A percentile compares a stretch with the other conserved stretches of the same genome.
Evolutionary conservation across 2,329 filamentous ascomycete genomes (phyloP).

Genomic region (Aureobasidium uvarum): DNA sequence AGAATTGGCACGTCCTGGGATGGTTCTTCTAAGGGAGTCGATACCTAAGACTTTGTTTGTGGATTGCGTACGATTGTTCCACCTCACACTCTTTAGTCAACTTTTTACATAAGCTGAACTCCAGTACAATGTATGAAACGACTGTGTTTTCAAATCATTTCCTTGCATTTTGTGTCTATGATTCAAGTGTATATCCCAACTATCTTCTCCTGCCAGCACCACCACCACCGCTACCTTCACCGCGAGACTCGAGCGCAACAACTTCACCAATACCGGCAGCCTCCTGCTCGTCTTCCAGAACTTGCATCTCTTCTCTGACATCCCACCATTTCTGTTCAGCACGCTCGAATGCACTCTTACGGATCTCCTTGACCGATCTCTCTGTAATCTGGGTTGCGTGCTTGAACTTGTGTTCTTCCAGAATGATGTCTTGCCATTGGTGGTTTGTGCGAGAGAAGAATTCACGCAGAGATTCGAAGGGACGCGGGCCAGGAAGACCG

Average conservation of each 20-base stretch:
- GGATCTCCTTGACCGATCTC: slow-evolving; percentile 82
- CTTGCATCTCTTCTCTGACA: slow-evolving; percentile 87
- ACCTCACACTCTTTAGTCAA: background rate
- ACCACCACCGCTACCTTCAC: slow-evolving; percentile 34
- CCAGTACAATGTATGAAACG: background rate
- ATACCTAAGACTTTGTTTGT: background rate
- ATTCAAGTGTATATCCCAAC: background rate
- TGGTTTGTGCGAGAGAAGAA: slow-evolving; percentile 87
- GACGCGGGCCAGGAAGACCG: slow-evolving; percentile 70
- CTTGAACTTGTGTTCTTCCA: slow-evolving; percentile 70
- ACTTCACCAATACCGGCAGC: slow-evolving; percentile 93
- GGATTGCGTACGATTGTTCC: background rate
- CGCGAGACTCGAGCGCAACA: slow-evolving; percentile 76
- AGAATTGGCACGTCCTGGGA: background rate
- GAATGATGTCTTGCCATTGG: slow-evolving; percentile 85
- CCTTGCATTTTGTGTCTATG: background rate
- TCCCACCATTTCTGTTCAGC: slow-evolving; percentile 99
- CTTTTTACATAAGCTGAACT: background rate
- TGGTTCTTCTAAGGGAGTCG: background rate
- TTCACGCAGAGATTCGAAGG: slow-evolving; percentile 86
- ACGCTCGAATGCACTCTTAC: slow-evolving; percentile 82
- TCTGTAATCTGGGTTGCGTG: slow-evolving; percentile 62
- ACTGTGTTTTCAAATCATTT: background rate
- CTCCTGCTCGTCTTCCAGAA: slow-evolving; percentile 92
- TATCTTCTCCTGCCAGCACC: slow-evolving; percentile 30